These are phyloP conservation scores for Candida germanica DNA, from an alignment of 805 yeast species.

Conservation along the genomic window DNA sequence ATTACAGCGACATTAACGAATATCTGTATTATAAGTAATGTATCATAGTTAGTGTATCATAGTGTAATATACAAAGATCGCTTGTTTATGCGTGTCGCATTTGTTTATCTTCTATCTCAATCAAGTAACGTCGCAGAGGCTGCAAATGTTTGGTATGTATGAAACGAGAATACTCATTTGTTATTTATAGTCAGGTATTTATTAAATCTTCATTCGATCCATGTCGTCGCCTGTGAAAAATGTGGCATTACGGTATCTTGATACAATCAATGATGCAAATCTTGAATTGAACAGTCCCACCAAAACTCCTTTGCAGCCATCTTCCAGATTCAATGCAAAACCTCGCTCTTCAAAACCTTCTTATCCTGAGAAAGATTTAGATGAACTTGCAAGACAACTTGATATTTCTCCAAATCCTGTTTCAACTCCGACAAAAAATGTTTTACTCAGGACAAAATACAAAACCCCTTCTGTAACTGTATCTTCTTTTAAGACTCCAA, in stretches of 20 bases:
- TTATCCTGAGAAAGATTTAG: constrained; percentile 32
- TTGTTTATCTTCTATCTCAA: constrained; percentile 7
- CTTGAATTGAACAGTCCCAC: constrained; percentile 16
- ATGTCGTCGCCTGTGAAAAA: constrained; percentile 16
- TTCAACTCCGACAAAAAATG: constrained; percentile 24
- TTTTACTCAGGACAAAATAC: constrained; percentile 28
- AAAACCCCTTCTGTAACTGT: constrained; percentile 43
- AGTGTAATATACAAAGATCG: neutral
- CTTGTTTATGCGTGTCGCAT: constrained; percentile 5
- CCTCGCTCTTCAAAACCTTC: constrained; percentile 8
- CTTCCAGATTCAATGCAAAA: constrained; percentile 23
- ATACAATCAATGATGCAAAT: constrained; percentile 24
- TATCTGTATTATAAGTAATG: no score
- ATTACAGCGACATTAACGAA: no score
- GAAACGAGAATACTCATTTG: no score
- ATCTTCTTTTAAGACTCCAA: constrained; percentile 36
- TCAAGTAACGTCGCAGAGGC: constrained; percentile 6
- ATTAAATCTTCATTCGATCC: neutral
- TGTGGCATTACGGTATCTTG: constrained; percentile 35
- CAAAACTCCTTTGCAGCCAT: constrained; percentile 29
- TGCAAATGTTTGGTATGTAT: no score
- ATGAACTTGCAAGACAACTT: constrained; percentile 36
- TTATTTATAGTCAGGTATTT: no score
- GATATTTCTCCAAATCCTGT: constrained; percentile 24
- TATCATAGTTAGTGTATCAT: neutral